Conservation (phyloP, 108 stramenopile genomes). For the Parietichytrium sp. region DNA sequence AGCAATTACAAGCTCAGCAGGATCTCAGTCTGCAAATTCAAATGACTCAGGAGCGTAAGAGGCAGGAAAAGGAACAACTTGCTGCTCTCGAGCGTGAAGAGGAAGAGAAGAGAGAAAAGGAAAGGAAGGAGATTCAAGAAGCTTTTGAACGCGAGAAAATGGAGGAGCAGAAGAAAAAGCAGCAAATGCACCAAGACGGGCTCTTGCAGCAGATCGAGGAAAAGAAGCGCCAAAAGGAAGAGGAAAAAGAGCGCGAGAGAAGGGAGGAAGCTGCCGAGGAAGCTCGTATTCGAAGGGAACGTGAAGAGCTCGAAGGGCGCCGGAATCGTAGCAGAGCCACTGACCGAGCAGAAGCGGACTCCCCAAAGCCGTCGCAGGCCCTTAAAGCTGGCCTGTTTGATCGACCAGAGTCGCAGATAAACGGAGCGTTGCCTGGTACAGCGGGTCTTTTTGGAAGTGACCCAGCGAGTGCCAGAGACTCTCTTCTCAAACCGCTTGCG, state of each 20-base stretch:
- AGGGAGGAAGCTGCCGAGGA: conserved; percentile 10
- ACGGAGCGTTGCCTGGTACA: neutral
- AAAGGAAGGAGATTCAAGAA: conserved; percentile 7
- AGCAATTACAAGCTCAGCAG: neutral
- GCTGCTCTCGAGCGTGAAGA: neutral
- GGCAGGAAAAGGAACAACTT: conserved; percentile 8
- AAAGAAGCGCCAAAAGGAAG: conserved; percentile 18
- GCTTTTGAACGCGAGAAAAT: conserved; percentile 32
- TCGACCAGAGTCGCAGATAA: neutral
- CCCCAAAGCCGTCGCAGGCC: too few relatives aligned
- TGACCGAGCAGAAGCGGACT: too few relatives aligned
- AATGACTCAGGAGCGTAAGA: neutral
- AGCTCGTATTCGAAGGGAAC: neutral
- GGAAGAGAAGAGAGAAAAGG: neutral
- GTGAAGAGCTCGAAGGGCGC: neutral
- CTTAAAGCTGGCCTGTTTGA: neutral
- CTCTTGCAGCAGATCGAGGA: conserved; percentile 10
- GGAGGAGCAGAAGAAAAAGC: neutral
- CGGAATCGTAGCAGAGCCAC: too few relatives aligned
- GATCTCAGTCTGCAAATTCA: conserved; percentile 12
- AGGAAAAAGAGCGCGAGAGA: neutral
- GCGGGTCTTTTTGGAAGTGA: neutral
- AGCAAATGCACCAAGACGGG: neutral
- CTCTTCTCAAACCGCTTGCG: neutral
- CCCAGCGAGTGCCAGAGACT: too few relatives aligned